A percentile compares a stretch with the other conserved stretches of the same genome.
Evolutionary conservation across 257 asterid species (phyloP).

Genomic region (Salvia miltiorrhiza): DNA sequence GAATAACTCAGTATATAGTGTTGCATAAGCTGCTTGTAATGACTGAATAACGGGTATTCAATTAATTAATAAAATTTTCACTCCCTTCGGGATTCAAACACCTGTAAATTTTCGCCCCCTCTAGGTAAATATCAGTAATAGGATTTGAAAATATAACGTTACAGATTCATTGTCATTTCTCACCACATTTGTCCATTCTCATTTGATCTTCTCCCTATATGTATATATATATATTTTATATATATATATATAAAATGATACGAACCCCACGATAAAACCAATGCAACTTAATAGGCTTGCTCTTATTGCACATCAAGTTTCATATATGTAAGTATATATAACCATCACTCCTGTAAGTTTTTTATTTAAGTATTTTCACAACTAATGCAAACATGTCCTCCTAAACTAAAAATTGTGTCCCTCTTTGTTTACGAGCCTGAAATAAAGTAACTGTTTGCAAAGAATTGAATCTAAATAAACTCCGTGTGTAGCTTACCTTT

Average conservation of each 20-base stretch:
- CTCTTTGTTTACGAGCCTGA: not conserved
- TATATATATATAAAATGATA: not conserved
- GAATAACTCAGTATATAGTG: no score
- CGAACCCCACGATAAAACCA: not conserved
- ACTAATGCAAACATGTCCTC: not conserved
- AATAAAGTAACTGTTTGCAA: not conserved
- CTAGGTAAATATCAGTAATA: no score
- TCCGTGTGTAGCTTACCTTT: slow-evolving; percentile 44
- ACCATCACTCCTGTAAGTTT: not conserved
- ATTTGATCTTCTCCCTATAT: no score
- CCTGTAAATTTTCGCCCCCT: no score
- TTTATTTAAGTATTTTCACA: not conserved
- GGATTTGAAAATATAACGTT: no score
- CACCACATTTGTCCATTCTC: no score
- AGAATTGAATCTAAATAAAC: slow-evolving; percentile 3
- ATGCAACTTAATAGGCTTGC: slow-evolving; percentile 11
- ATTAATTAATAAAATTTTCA: no score
- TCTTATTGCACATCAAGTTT: slow-evolving; percentile 1
- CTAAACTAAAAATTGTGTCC: not conserved
- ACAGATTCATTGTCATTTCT: no score
- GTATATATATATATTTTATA: not conserved
- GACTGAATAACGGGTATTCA: no score
- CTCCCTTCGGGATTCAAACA: no score
- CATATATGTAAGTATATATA: not conserved
- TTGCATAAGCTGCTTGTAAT: no score